phyloP scores from a whole-genome alignment of 2,329 filamentous ascomycete genomes.

The Rhynchosporium secalis region DNA sequence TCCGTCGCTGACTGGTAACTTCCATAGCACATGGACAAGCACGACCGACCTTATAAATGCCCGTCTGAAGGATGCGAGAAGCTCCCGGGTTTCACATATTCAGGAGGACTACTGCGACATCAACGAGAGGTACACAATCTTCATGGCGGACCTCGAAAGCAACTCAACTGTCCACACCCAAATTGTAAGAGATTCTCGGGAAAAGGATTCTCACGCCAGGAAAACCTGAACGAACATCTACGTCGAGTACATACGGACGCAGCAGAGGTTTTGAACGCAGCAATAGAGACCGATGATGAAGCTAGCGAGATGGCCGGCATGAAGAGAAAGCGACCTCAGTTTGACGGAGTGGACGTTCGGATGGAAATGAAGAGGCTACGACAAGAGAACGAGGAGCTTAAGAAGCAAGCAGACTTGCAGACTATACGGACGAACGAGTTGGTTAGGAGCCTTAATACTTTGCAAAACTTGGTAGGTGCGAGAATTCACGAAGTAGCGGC shows the following conservation, averaged over 20 bases:
- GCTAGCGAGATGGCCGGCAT: constrained; percentile 48
- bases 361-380: constrained; percentile 67
- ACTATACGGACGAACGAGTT: constrained; percentile 32
- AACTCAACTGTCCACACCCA: constrained; percentile 78
- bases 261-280: constrained; percentile 17
- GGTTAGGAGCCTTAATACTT: constrained; percentile 28
- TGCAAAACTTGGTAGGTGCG: constrained; percentile 31
- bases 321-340: constrained; percentile 48
- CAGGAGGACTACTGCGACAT: constrained; percentile 83
- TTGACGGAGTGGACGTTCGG: constrained; percentile 49
- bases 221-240: constrained; percentile 92
- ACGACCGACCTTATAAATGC: constrained; percentile 91
- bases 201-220: constrained; percentile 87
- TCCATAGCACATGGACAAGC: constrained; percentile 89
- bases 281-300: constrained; percentile 45
- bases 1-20: not conserved
- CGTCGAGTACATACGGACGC: constrained; percentile 75
- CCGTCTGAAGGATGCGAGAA: constrained; percentile 82
- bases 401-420: constrained; percentile 51
- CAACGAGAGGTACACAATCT: constrained; percentile 85
- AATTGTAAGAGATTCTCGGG: constrained; percentile 89
- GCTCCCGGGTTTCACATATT: constrained; percentile 91
- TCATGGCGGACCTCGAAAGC: constrained; percentile 77
- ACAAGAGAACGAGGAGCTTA: constrained; percentile 63
- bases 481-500: constrained; percentile 18